phyloP scores from a whole-genome alignment of 805 yeast species.

The Yarrowia alimentaria region DNA sequence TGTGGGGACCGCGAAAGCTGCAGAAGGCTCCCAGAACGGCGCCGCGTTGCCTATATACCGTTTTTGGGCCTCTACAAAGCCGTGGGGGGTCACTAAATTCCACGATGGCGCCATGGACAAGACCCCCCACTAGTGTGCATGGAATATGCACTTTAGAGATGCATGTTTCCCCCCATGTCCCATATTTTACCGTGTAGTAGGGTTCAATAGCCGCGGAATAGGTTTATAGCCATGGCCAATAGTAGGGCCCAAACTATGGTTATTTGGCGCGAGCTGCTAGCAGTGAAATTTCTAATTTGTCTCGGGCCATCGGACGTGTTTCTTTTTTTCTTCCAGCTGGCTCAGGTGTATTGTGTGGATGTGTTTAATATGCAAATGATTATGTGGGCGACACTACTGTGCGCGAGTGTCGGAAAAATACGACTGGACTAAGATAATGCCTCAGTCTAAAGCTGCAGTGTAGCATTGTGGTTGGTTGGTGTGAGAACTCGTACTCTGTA shows the following conservation, averaged over 20 bases:
- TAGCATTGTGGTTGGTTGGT: neutral
- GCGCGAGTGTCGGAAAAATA: too few species aligned
- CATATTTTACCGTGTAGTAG: conserved; percentile 12
- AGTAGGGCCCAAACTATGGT: too few species aligned
- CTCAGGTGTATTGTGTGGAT: too few species aligned
- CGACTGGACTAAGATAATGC: too few species aligned
- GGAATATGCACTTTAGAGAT: conserved; percentile 6
- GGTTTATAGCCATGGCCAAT: neutral
- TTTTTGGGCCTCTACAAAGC: neutral
- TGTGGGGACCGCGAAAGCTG: too few species aligned
- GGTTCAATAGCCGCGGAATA: conserved; percentile 13
- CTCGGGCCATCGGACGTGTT: too few species aligned
- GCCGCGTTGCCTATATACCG: conserved; percentile 11
- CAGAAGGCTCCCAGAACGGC: too few species aligned
- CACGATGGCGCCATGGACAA: conserved; percentile 10
- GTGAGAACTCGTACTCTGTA: too few species aligned
- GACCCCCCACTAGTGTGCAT: conserved; percentile 20
- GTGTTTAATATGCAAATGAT: conserved; percentile 19
- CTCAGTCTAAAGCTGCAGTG: conserved; percentile 4
- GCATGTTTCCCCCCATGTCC: neutral
- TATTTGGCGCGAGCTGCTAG: too few species aligned
- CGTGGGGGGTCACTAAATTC: neutral
- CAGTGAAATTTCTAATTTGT: too few species aligned
- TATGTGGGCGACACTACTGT: too few species aligned
- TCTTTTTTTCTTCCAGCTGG: too few species aligned